Base-by-base conservation (phyloP, 352 stramenopile species). In the Globisporangium takayamanum region DNA sequence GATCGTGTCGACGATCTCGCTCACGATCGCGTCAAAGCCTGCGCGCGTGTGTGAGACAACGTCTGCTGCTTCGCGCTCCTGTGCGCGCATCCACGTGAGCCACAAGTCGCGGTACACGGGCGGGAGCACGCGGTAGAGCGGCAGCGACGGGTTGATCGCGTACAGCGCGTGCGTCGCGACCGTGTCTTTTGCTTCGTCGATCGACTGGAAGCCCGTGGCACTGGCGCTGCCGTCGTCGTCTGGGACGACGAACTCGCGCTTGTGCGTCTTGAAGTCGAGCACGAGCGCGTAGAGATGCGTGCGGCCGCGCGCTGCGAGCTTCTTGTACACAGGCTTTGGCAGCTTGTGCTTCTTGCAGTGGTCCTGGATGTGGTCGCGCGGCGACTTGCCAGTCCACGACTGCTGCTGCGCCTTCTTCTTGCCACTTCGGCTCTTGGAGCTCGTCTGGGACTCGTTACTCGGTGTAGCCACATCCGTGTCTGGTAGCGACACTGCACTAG, bases 131-230 rank as follows among this genome's bases (percentile, higher is more conserved):
- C 78, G 80, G 67, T 98, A 95, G 2, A 98, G 66, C 28, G 86
- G 89, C 30, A 97, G 64, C 15, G 87, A 74, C 0, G 89, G 78
- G 47, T 80, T 80, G 41, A 97, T 73, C 42, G 77, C 72, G 70
- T 97, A 98, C n/a, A 98, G 66, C 11, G 86, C 87, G 36, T 84
- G 76, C 12, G 84, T 93, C 36, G 91, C 76, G 6, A 97, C 69
- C 0, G 72, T 64, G 61, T 92, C 83, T 50, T 92, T 93, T 4
- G 81, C 80, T 28, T 87, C 75, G 25, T 85, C 76, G 50, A 88
- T 88, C 11, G 81, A 77, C 22, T 71, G 50, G 59, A 87, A 90
- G 6, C 75, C 77, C 33, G 70, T 51, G 4, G 59, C 60, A 36
- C 69, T 72, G 33, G 76, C 69, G 37, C 67, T 66, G 16, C 66